phyloP scores from a whole-genome alignment of 306 rosid genomes.

The Albizia julibrissin region DNA sequence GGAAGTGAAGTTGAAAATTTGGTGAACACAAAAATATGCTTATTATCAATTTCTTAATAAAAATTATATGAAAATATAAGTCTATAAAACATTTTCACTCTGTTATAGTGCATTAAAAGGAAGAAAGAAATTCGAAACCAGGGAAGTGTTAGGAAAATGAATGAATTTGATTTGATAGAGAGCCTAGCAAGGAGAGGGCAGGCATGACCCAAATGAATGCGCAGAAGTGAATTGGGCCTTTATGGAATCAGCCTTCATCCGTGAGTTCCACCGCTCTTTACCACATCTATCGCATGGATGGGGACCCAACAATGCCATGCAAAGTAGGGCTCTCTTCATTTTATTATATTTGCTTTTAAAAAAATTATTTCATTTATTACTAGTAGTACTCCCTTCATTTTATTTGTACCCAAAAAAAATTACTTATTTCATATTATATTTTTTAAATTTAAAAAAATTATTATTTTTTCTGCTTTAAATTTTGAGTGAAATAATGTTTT shows the following conservation, averaged over 20 bases:
- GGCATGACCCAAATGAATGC: conserved; percentile 37
- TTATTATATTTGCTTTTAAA: too few species aligned
- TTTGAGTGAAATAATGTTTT: too few species aligned
- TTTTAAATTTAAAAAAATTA: too few species aligned
- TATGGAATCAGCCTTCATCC: conserved; percentile 29
- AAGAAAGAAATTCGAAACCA: background rate
- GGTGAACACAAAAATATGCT: background rate
- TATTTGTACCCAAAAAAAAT: too few species aligned
- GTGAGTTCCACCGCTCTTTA: conserved; percentile 35
- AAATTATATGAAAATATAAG: background rate
- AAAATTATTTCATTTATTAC: too few species aligned
- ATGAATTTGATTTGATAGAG: background rate
- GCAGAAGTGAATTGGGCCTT: conserved; percentile 17
- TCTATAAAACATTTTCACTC: too few species aligned
- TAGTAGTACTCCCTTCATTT: too few species aligned
- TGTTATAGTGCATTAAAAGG: too few species aligned
- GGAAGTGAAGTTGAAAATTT: background rate
- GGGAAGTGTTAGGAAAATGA: background rate
- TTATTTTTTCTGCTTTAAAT: too few species aligned
- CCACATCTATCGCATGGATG: background rate
- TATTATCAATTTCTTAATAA: background rate
- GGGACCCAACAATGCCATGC: background rate
- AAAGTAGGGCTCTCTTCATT: background rate
- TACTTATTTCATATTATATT: too few species aligned
- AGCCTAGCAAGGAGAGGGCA: background rate